Evolutionary conservation across 768 basidiomycete species (phyloP), one percentile per base, ranked within the genome.

Genomic region (Hericium coralloides): DNA sequence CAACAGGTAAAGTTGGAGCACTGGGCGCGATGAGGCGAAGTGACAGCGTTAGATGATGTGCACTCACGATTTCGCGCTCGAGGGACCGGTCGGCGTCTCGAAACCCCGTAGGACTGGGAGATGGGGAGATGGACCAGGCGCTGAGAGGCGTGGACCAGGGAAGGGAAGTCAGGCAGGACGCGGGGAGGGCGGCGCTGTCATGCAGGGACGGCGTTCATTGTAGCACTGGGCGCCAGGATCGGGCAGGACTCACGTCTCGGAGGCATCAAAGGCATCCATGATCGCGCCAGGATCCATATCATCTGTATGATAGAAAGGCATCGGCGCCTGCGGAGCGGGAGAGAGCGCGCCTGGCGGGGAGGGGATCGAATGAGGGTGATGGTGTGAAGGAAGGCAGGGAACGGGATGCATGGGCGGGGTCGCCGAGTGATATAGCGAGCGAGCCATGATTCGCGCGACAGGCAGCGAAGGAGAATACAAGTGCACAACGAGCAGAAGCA

Each of bases 1-100:
- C 80, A 80, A 61, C 81, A 80, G 36, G 70, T 71, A 63, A 77
- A 80, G 68, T 80, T 68, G 39, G 70, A 68, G 58, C 74, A 76
- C 72, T 74, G 55, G 55, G 49, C 48, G 51, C 47, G n/a, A 45
- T n/a, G 22, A 10, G 43, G 12, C 52, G 17, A 37, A 1, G 18
- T 17, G 26, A 38, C 22, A 12, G 18, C 12, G 41, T 14, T 38
- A n/a, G 25, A 14, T 10, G 12, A 6, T 15, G 38, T 26, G 17
- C 54, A 56, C 55, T 51, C 41, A 63, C 62, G 45, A 63, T 63
- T 50, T 63, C 62, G 43, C 62, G 62, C 57, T 63, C 62, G 49
- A 63, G 58, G 4, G 62, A 54, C 23, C n/a, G 18, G 18, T 41
- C 26, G 38, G 53, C 14, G n/a, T 41, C 20, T 20, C 22, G 39